phyloP scores from a whole-genome alignment of 495 filamentous ascomycete species.

The Extremus antarcticus region DNA sequence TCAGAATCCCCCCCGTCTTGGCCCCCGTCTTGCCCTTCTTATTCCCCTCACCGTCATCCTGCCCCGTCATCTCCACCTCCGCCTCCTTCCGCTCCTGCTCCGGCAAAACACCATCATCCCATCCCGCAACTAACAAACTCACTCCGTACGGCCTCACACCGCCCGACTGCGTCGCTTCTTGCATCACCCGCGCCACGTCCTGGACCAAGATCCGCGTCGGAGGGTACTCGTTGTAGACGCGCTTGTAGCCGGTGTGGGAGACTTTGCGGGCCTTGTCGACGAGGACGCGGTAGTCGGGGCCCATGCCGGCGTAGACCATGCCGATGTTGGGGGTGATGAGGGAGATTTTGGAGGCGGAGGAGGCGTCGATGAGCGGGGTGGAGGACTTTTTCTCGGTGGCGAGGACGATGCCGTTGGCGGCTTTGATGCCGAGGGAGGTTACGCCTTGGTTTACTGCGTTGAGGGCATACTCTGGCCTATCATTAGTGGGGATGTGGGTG shows the following conservation, averaged over 20 bases:
- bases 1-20: conserved; percentile 90
- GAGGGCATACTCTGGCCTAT: conserved; percentile 79
- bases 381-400: conserved; percentile 99
- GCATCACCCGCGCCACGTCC: conserved; percentile 95
- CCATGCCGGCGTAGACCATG: conserved; percentile 99
- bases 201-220: conserved; percentile 97
- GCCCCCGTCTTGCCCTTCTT: conserved; percentile 60
- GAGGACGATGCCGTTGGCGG: conserved; percentile 97
- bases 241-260: conserved; percentile 98
- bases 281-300: conserved; percentile 93
- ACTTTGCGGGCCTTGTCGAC: conserved; percentile 97
- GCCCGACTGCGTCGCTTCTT: conserved; percentile 95
- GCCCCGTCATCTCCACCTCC: conserved; percentile 18
- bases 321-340: conserved; percentile 97
- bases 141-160: conserved; percentile 98
- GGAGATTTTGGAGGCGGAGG: conserved; percentile 93
- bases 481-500: background rate
- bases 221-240: conserved; percentile 99
- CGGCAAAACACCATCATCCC: conserved; percentile 92
- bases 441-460: conserved; percentile 99
- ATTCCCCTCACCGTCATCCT: conserved; percentile 39
- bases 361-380: conserved; percentile 84
- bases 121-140: conserved; percentile 86
- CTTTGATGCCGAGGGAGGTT: conserved; percentile 96
- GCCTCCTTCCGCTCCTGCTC: conserved; percentile 44